Evolutionary conservation across 1,139 yeast genomes (phyloP).

Genomic region (Geotrichum bryndzae): DNA sequence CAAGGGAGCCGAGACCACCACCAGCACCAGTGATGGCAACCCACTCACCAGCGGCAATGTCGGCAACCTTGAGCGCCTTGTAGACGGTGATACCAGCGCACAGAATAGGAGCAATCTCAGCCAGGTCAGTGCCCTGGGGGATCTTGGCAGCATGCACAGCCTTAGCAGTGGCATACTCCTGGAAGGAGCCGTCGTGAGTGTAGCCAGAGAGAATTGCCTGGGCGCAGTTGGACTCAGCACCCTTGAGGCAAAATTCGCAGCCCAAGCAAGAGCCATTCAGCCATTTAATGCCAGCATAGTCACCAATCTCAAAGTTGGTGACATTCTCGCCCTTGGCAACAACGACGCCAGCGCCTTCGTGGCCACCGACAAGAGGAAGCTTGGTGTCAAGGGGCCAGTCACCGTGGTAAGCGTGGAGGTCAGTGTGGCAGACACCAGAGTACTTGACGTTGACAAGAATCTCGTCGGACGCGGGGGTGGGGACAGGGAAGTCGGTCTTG

Average conservation of each 20-base stretch:
- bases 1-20: slow-evolving; percentile 79
- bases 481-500: slow-evolving; percentile 55
- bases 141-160: slow-evolving; percentile 80
- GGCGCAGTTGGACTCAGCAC: slow-evolving; percentile 65
- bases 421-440: slow-evolving; percentile 66
- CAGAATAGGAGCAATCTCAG: slow-evolving; percentile 64
- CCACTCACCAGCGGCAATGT: slow-evolving; percentile 17
- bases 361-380: slow-evolving; percentile 73
- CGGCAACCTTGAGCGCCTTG: slow-evolving; percentile 72
- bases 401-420: slow-evolving; percentile 67
- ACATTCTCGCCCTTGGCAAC: slow-evolving; percentile 67
- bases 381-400: slow-evolving; percentile 65
- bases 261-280: slow-evolving; percentile 65
- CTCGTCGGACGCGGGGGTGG: slow-evolving; percentile 54
- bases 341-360: slow-evolving; percentile 83
- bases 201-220: slow-evolving; percentile 67
- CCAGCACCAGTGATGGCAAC: slow-evolving; percentile 31
- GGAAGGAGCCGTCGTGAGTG: slow-evolving; percentile 79
- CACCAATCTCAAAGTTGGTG: slow-evolving; percentile 66
- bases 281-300: slow-evolving; percentile 69
- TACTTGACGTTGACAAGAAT: slow-evolving; percentile 56
- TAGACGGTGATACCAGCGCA: slow-evolving; percentile 85
- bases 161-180: slow-evolving; percentile 79
- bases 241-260: slow-evolving; percentile 66
- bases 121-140: slow-evolving; percentile 65